Conservation (phyloP, 495 filamentous ascomycete genomes). For the Staphylotrichum longicolle region DNA sequence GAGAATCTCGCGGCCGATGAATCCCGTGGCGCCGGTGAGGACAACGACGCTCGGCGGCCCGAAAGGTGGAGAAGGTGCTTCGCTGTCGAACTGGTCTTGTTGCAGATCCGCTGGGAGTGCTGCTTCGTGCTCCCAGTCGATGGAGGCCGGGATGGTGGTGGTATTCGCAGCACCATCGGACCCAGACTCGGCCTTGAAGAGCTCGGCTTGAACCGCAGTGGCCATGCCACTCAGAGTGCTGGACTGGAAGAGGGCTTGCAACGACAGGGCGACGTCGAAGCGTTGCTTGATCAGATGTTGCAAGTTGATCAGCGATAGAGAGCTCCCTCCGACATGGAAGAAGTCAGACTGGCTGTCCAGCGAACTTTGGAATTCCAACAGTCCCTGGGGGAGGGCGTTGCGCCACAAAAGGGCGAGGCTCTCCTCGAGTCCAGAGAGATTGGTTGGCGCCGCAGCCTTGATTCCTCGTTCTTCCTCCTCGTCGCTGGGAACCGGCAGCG, state of each 20-base stretch:
- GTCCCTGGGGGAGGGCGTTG: background rate
- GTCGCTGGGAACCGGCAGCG: background rate
- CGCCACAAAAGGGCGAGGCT: background rate
- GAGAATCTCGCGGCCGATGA: conserved; percentile 30
- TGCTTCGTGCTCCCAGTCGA: conserved; percentile 8
- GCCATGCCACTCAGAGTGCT: conserved; percentile 25
- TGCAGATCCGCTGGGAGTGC: background rate
- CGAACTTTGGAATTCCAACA: too few species aligned
- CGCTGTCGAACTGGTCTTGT: background rate
- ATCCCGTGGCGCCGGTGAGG: conserved; percentile 38
- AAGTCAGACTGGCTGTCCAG: conserved; percentile 24
- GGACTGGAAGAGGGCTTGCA: conserved; percentile 21
- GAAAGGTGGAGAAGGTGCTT: too few species aligned
- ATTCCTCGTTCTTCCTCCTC: too few species aligned
- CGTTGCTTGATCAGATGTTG: conserved; percentile 13
- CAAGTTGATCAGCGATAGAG: conserved; percentile 27
- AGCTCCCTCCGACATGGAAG: conserved; percentile 35
- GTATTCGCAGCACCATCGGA: too few species aligned
- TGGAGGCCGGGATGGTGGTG: background rate
- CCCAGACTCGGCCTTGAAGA: too few species aligned
- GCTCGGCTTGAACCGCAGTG: background rate
- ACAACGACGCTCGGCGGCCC: conserved; percentile 10
- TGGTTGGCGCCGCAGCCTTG: too few species aligned
- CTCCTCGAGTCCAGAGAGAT: background rate
- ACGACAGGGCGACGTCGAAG: background rate